phyloP scores from a whole-genome alignment of 306 rosid genomes.

The Quercus alba region DNA sequence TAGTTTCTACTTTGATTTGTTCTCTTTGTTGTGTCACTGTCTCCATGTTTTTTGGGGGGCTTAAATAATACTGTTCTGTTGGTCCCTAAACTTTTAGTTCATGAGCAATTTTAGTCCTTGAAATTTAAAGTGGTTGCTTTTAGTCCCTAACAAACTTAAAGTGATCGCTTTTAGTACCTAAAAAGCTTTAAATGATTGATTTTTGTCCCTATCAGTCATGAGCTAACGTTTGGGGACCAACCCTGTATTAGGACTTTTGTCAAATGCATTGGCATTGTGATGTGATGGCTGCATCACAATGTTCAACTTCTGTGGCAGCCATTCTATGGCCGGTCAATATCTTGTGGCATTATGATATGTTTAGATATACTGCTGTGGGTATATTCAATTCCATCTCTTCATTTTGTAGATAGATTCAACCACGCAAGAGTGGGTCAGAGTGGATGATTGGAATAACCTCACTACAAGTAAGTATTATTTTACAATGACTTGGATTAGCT shows the following conservation, averaged over 20 bases:
- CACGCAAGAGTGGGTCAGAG: slow-evolving; percentile 66
- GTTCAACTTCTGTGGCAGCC: background rate
- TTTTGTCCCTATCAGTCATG: too few relatives aligned
- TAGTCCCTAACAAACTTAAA: too few relatives aligned
- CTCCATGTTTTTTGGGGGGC: background rate
- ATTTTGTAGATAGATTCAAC: slow-evolving; percentile 49
- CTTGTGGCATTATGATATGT: background rate
- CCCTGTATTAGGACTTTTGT: too few relatives aligned
- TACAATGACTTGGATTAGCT: background rate
- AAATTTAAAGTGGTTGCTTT: too few relatives aligned
- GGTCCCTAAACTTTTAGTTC: too few relatives aligned
- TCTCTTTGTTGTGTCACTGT: background rate
- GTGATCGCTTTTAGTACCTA: too few relatives aligned
- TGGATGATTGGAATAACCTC: slow-evolving; percentile 73
- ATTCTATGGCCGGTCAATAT: slow-evolving; percentile 2
- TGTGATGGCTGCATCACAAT: background rate
- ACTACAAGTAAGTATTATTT: slow-evolving; percentile 45
- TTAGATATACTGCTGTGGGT: slow-evolving; percentile 2
- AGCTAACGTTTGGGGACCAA: too few relatives aligned
- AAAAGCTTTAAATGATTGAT: too few relatives aligned
- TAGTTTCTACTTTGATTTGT: slow-evolving; percentile 13
- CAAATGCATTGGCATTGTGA: background rate
- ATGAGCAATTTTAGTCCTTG: too few relatives aligned
- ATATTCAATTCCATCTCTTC: slow-evolving; percentile 13
- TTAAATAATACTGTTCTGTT: too few relatives aligned